Percentiles rank a stretch among this genome's conserved stretches.
Evolutionary conservation across 441 rosid species (phyloP).

Genomic region (Euphorbia celastroides): DNA sequence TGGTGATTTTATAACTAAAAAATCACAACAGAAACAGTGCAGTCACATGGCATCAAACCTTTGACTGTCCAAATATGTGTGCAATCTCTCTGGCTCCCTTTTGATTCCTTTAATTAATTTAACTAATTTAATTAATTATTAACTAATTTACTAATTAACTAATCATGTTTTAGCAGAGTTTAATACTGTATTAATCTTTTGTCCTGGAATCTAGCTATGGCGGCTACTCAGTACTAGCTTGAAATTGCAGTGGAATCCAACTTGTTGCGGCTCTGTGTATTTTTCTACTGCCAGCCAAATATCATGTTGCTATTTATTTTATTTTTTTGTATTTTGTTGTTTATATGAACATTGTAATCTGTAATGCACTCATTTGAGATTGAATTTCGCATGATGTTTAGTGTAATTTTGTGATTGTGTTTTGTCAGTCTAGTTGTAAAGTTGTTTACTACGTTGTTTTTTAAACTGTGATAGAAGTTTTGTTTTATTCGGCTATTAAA

Average conservation of each 20-base stretch:
- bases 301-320: constrained; percentile 6
- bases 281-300: constrained; percentile 6
- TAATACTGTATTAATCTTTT: background rate
- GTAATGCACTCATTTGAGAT: constrained; percentile 9
- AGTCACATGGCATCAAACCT: constrained; percentile 8
- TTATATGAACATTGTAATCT: background rate
- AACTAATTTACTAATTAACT: too few relatives aligned
- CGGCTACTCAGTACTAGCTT: background rate
- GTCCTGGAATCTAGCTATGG: constrained; percentile 12
- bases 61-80: background rate
- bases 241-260: background rate
- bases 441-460: background rate
- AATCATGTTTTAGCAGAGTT: background rate
- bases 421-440: constrained; percentile 2
- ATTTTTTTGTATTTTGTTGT: background rate
- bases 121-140: too few relatives aligned
- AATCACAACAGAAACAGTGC: background rate
- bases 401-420: background rate
- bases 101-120: constrained; percentile 6
- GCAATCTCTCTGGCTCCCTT: background rate
- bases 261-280: constrained; percentile 17
- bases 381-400: background rate
- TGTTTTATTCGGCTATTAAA: too few relatives aligned
- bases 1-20: background rate
- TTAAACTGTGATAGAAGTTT: too few relatives aligned